These are phyloP conservation scores for Colletotrichum phormii DNA, from an alignment of 2,329 filamentous ascomycete genomes.

Conservation along the genomic window DNA sequence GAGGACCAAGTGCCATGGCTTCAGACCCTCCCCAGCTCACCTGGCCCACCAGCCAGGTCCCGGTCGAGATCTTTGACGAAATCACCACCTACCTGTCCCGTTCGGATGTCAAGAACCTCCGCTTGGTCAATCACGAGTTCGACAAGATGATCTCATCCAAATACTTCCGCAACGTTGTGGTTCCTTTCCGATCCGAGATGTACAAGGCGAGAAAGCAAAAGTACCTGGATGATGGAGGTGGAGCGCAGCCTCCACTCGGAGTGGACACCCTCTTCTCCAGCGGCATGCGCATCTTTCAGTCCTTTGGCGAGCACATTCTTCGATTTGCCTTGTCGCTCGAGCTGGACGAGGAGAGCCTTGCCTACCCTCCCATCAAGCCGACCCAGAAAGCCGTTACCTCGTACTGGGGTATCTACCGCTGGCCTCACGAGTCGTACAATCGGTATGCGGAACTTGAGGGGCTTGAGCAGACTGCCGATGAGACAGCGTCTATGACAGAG, in stretches of 20 bases:
- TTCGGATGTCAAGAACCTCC: constrained; percentile 68
- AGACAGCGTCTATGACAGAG: constrained; percentile 69
- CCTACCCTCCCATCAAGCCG: constrained; percentile 66
- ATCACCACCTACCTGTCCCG: constrained; percentile 68
- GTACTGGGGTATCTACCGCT: constrained; percentile 75
- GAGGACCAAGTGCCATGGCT: constrained; percentile 14
- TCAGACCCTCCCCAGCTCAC: constrained; percentile 8
- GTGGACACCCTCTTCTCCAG: constrained; percentile 49
- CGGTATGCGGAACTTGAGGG: constrained; percentile 69
- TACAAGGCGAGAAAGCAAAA: constrained; percentile 54
- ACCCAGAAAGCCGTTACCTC: constrained; percentile 64
- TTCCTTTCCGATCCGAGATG: constrained; percentile 74
- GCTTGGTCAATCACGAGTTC: constrained; percentile 69
- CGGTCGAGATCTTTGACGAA: constrained; percentile 71
- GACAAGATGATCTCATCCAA: constrained; percentile 67
- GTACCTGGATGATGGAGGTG: not conserved
- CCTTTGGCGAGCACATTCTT: constrained; percentile 69
- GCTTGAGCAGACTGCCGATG: constrained; percentile 73
- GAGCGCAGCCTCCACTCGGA: constrained; percentile 36
- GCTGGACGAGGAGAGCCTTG: constrained; percentile 65
- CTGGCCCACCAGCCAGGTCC: constrained; percentile 57
- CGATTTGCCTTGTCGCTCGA: constrained; percentile 77
- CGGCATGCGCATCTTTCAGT: constrained; percentile 71
- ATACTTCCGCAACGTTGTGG: constrained; percentile 72
- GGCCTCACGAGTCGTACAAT: constrained; percentile 70